These are phyloP conservation scores for Salvia sclarea DNA, from an alignment of 305 asterid species.

Conservation along the genomic window DNA sequence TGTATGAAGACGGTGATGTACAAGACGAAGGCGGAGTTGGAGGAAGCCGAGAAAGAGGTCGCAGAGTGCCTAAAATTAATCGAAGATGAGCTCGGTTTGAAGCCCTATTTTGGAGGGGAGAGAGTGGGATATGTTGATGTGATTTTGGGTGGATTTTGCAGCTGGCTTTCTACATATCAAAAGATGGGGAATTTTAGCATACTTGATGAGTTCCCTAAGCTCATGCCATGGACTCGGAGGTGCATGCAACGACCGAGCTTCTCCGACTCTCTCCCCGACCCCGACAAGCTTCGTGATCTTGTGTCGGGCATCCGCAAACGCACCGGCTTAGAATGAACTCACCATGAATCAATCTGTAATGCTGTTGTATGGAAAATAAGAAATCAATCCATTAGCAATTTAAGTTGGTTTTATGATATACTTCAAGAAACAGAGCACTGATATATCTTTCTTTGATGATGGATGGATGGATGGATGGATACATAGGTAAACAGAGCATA, in stretches of 20 bases:
- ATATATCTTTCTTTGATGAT: too few species aligned
- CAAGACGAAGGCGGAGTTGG: slow-evolving; percentile 15
- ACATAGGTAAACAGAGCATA: too few species aligned
- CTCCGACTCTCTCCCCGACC: slow-evolving; percentile 3
- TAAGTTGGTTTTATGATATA: too few species aligned
- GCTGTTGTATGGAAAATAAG: not conserved
- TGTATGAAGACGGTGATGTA: not conserved
- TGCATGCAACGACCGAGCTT: slow-evolving; percentile 7
- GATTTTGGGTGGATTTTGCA: slow-evolving; percentile 18
- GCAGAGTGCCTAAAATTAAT: not conserved
- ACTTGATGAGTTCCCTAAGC: not conserved
- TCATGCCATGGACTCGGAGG: slow-evolving; percentile 3
- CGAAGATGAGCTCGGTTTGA: slow-evolving; percentile 7
- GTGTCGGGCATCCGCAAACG: not conserved
- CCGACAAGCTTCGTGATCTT: not conserved
- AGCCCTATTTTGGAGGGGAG: slow-evolving; percentile 24
- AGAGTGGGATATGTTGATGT: slow-evolving; percentile 15
- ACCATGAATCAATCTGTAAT: not conserved
- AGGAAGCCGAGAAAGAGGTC: slow-evolving; percentile 11
- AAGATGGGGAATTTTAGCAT: not conserved
- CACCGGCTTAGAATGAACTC: not conserved
- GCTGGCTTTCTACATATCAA: slow-evolving; percentile 11
- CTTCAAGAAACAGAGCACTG: too few species aligned
- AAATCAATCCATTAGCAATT: not conserved
- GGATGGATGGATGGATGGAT: too few species aligned